phyloP scores from a whole-genome alignment of 176 grass and related monocot species.

The Paspalum notatum region DNA sequence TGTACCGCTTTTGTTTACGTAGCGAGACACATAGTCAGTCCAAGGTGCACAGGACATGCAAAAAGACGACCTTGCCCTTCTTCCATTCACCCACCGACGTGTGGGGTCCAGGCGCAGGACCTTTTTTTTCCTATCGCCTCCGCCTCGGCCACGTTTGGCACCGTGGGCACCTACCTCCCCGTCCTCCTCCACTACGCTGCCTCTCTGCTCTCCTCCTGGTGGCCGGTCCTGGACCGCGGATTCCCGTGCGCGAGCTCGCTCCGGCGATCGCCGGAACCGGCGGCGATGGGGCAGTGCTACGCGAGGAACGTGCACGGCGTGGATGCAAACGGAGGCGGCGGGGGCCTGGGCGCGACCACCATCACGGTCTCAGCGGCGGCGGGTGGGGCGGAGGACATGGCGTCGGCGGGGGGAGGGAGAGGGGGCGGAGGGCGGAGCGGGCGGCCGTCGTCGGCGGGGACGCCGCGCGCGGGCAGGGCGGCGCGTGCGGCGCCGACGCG shows the following conservation, averaged over 20 bases:
- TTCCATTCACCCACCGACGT: too few species aligned
- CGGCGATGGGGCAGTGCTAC: constrained; percentile 89
- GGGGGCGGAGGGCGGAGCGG: constrained; percentile 38
- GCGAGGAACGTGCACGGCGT: constrained; percentile 66
- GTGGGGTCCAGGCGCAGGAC: too few species aligned
- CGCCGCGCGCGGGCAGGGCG: constrained; percentile 44
- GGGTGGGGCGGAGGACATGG: constrained; percentile 11
- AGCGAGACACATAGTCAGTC: too few species aligned
- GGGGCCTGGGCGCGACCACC: constrained; percentile 6
- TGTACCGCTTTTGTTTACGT: too few species aligned
- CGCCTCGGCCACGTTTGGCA: too few species aligned
- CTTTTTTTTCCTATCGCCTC: too few species aligned
- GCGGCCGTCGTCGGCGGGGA: constrained; percentile 45
- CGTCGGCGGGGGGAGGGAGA: neutral
- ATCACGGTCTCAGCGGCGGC: constrained; percentile 47
- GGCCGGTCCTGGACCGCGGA: too few species aligned
- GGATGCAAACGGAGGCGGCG: constrained; percentile 38
- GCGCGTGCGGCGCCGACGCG: constrained; percentile 48
- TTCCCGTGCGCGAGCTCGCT: constrained; percentile 28
- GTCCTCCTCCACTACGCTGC: too few species aligned
- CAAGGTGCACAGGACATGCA: too few species aligned
- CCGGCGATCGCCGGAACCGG: constrained; percentile 44
- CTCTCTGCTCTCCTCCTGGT: too few species aligned
- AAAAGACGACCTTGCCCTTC: too few species aligned
- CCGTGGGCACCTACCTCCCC: too few species aligned